Base-by-base conservation (phyloP, 176 grass and related monocot species). In the Oryza australiensis region DNA sequence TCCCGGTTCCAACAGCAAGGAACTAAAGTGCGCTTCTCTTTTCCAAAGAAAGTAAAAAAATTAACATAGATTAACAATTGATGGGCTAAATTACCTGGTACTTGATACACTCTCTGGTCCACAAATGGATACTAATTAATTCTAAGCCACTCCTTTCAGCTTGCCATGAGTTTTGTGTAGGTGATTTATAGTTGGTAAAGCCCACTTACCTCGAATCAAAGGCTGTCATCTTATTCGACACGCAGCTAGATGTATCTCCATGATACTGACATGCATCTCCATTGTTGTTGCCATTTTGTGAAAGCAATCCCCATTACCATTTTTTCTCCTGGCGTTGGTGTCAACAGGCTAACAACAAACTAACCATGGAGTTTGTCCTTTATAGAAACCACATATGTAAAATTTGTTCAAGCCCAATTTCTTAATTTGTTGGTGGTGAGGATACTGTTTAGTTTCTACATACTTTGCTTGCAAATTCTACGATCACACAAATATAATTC, bases 181-280 rank as follows among this genome's bases (percentile, higher is more conserved):
- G 9, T 40, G 38, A 55, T 55, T n/a, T 55, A 55, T 60, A 11
- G n/a, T 60, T 4, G 55, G 35, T 16, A 26, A 45, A 20, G 26
- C 12, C 45, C 84, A 74, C 77, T 67, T 10, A 45, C 62, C 33
- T 80, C 33, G 49, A 33, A 42, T 42, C 77, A 26, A 28, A 68
- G 45, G 32, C 20, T 68, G 34, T 26, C 5, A 9, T 72, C 66
- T 46, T 24, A 20, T 77, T 41, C 64, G 40, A 3, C 64, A 30
- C 15, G 18, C 8, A 33, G 15, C 68, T 78, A 16, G 30, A 74
- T 42, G 76, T 18, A 40, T 45, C 68, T 14, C 68, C 60, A 18
- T 37, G 68, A 73, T 12, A 3, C 62, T 5, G 15, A 86, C 59
- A n/a, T 6, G 69, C 62, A 74, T 65, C 55, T 24, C n/a, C 55